phyloP scores from a whole-genome alignment of 441 rosid genomes.

The Dalechampia spathulata region DNA sequence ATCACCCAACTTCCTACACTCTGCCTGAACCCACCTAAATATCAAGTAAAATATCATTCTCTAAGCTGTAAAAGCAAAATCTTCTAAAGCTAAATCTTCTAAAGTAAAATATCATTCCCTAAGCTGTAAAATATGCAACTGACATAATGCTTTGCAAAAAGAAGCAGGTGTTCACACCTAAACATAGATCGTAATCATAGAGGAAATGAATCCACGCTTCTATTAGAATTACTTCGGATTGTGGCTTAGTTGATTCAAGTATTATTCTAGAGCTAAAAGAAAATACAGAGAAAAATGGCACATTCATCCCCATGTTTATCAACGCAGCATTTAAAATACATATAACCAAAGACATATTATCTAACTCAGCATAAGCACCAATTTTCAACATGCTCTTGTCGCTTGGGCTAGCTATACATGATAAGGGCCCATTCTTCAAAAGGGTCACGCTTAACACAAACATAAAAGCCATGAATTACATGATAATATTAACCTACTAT shows the following conservation, averaged over 20 bases:
- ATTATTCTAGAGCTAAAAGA: too few species aligned
- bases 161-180: too few species aligned
- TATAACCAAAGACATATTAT: not conserved
- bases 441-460: not conserved
- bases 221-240: not conserved
- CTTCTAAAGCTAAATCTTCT: too few species aligned
- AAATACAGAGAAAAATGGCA: too few species aligned
- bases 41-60: slow-evolving; percentile 13
- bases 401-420: not conserved
- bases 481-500: not conserved
- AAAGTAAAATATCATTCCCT: too few species aligned
- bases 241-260: not conserved
- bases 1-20: slow-evolving; percentile 94
- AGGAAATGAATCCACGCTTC: not conserved
- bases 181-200: too few species aligned
- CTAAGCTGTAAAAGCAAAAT: slow-evolving; percentile 1
- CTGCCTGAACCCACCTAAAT: slow-evolving; percentile 97
- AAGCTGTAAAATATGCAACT: too few species aligned
- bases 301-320: too few species aligned
- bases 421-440: not conserved
- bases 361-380: not conserved
- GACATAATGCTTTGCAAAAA: too few species aligned
- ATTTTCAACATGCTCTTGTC: not conserved
- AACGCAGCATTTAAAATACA: not conserved
- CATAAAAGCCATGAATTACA: not conserved